A percentile compares a stretch with the other conserved stretches of the same genome.
Evolutionary conservation across 1,284 basidiomycete species (phyloP).

Genomic region (Termitomyces sp.): DNA sequence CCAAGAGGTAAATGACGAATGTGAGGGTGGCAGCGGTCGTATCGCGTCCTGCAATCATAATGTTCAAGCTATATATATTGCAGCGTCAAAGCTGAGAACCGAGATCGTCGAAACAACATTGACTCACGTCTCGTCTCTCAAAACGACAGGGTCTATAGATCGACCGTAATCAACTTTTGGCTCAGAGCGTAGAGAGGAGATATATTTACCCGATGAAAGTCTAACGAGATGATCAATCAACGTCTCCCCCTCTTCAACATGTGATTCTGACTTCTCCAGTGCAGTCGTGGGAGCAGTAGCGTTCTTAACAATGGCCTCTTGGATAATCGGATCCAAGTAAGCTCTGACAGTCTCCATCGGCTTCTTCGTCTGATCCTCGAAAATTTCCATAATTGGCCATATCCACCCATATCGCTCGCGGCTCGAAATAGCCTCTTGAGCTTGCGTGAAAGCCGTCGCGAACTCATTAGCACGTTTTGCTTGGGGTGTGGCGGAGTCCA

Average conservation of each 20-base stretch:
- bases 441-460: conserved; percentile 29
- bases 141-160: conserved; percentile 28
- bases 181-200: neutral
- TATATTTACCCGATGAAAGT: conserved; percentile 39
- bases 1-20: conserved; percentile 49
- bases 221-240: conserved; percentile 48
- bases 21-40: conserved; percentile 52
- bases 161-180: neutral
- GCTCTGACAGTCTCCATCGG: conserved; percentile 45
- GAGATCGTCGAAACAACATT: conserved; percentile 1
- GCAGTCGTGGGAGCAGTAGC: conserved; percentile 7
- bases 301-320: conserved; percentile 38
- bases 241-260: conserved; percentile 34
- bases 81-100: neutral
- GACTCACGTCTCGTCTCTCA: conserved; percentile 29
- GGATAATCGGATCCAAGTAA: conserved; percentile 46
- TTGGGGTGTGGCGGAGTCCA: conserved; percentile 9
- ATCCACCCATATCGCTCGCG: conserved; percentile 33
- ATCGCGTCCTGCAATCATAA: conserved; percentile 40
- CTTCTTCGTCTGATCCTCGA: conserved; percentile 35
- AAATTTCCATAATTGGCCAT: conserved; percentile 50
- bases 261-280: conserved; percentile 17
- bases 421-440: conserved; percentile 34
- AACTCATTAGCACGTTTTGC: conserved; percentile 25
- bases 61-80: conserved; percentile 31